Percentiles rank a stretch among this genome's conserved stretches.
These are phyloP conservation scores for Tylopilus plumbeoviolaceoides DNA, from an alignment of 768 basidiomycete species.

Conservation along the genomic window DNA sequence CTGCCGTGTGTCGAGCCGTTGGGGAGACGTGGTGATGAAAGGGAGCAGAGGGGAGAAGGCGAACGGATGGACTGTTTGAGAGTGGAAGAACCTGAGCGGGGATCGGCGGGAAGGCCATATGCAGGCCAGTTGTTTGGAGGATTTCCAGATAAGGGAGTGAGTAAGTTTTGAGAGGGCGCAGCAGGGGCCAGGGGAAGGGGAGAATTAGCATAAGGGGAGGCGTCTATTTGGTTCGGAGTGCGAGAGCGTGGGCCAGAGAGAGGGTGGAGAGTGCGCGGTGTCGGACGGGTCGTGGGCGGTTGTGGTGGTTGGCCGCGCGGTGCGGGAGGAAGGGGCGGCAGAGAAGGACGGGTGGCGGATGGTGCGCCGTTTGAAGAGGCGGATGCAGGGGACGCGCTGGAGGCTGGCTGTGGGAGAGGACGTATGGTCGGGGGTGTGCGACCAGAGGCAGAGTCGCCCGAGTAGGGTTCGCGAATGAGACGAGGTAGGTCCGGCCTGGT, in stretches of 20 bases:
- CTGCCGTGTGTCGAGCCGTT: constrained; percentile 47
- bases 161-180: constrained; percentile 30
- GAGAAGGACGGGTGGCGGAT: constrained; percentile 40
- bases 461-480: constrained; percentile 57
- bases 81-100: constrained; percentile 50
- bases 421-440: constrained; percentile 26
- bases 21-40: constrained; percentile 36
- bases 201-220: constrained; percentile 40
- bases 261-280: constrained; percentile 30
- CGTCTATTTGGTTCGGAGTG: constrained; percentile 58
- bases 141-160: constrained; percentile 35
- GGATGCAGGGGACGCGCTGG: constrained; percentile 8
- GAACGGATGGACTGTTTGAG: constrained; percentile 39
- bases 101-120: constrained; percentile 59
- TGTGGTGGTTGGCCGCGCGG: constrained; percentile 66
- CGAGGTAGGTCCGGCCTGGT: constrained; percentile 65
- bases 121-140: constrained; percentile 40
- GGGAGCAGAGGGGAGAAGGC: constrained; percentile 25
- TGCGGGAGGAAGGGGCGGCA: constrained; percentile 67
- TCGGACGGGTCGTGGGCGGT: constrained; percentile 31
- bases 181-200: constrained; percentile 40
- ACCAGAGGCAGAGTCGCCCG: constrained; percentile 44
- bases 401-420: constrained; percentile 29
- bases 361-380: constrained; percentile 29
- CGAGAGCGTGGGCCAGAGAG: constrained; percentile 35